These are phyloP conservation scores for Cicer judaicum DNA, from an alignment of 306 rosid genomes.

Conservation along the genomic window DNA sequence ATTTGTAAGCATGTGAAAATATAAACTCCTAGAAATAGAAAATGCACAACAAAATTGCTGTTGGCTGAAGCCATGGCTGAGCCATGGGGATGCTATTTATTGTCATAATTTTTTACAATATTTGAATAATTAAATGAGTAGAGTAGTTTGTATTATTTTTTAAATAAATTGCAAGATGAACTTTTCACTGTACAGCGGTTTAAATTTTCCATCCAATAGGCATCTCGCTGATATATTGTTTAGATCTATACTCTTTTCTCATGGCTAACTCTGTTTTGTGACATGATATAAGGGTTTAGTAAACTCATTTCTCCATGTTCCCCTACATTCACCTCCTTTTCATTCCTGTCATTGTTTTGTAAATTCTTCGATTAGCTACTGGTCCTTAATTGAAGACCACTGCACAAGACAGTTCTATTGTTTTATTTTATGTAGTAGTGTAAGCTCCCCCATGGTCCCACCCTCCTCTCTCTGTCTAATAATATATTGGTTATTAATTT, in stretches of 20 bases:
- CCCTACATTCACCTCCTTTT: background rate
- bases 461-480: constrained; percentile 13
- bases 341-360: constrained; percentile 8
- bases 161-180: background rate
- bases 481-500: constrained; percentile 44
- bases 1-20: constrained; percentile 23
- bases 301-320: constrained; percentile 4
- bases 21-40: constrained; percentile 17
- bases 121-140: background rate
- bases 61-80: background rate
- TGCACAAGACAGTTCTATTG: constrained; percentile 15
- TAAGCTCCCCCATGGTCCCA: constrained; percentile 11
- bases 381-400: constrained; percentile 32
- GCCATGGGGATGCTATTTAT: constrained; percentile 14
- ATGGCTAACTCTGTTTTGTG: background rate
- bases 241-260: constrained; percentile 21
- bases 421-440: constrained; percentile 23
- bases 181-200: background rate
- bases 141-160: background rate
- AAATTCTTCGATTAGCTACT: constrained; percentile 39
- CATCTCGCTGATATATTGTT: constrained; percentile 23
- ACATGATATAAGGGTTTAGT: constrained; percentile 10
- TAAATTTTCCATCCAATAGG: constrained; percentile 18
- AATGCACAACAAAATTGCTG: constrained; percentile 27
- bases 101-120: constrained; percentile 5